These are phyloP conservation scores for Fusarium brachygibbosum DNA, from an alignment of 2,329 filamentous ascomycete species.

Conservation along the genomic window DNA sequence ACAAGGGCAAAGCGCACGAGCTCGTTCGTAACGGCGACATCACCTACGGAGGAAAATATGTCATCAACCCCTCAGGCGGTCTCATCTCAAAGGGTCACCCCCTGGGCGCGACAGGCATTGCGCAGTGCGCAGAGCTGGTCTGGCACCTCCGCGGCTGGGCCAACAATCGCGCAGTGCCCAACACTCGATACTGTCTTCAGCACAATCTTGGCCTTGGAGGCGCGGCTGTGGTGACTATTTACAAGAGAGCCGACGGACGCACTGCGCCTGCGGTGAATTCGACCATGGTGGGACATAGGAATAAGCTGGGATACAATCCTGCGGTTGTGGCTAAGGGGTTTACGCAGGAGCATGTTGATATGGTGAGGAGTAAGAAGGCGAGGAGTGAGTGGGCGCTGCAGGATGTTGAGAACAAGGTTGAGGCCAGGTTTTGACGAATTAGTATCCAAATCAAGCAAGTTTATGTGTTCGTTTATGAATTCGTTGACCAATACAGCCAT, in stretches of 20 bases:
- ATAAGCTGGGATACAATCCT: slow-evolving; percentile 88
- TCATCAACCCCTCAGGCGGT: slow-evolving; percentile 94
- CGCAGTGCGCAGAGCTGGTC: slow-evolving; percentile 93
- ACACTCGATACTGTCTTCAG: slow-evolving; percentile 82
- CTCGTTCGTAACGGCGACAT: slow-evolving; percentile 89
- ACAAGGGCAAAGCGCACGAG: slow-evolving; percentile 89
- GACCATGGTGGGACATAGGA: slow-evolving; percentile 74
- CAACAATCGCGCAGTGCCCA: slow-evolving; percentile 81
- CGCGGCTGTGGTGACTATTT: slow-evolving; percentile 90
- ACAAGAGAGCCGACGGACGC: slow-evolving; percentile 84
- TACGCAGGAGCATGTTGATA: slow-evolving; percentile 78
- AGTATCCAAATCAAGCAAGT: no score
- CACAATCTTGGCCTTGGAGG: slow-evolving; percentile 95
- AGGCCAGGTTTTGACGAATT: slow-evolving; percentile 52
- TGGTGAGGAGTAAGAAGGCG: slow-evolving; percentile 76
- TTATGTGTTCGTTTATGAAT: not conserved
- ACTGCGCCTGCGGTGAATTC: slow-evolving; percentile 71
- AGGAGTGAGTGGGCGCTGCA: slow-evolving; percentile 81
- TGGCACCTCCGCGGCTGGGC: slow-evolving; percentile 98
- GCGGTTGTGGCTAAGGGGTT: slow-evolving; percentile 91
- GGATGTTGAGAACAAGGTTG: slow-evolving; percentile 66
- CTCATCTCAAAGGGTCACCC: slow-evolving; percentile 97
- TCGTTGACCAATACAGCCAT: not conserved
- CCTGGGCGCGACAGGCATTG: slow-evolving; percentile 92
- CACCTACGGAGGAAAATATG: slow-evolving; percentile 85